These are phyloP conservation scores for Claviceps sp. DNA, from an alignment of 2,329 filamentous ascomycete species.

Conservation along the genomic window DNA sequence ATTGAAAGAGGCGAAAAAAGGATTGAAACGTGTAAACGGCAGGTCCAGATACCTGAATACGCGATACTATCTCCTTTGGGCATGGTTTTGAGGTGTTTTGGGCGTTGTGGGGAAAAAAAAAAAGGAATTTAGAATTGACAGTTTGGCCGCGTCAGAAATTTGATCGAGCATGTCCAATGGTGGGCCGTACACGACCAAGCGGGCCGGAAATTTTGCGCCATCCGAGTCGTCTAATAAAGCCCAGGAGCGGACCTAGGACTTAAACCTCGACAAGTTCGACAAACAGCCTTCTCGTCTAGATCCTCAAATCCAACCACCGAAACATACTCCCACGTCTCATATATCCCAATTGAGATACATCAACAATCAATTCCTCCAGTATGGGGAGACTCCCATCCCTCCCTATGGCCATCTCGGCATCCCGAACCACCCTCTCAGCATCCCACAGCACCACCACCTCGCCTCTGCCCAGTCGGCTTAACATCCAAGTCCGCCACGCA, in stretches of 20 bases:
- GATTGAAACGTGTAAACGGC: no score
- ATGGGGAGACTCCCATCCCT: constrained; percentile 19
- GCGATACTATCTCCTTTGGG: no score
- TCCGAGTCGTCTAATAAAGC: neutral
- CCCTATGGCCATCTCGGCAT: constrained; percentile 16
- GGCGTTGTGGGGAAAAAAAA: no score
- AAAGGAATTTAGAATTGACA: no score
- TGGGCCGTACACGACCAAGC: no score
- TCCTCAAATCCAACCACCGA: neutral
- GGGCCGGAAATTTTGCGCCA: constrained; percentile 13
- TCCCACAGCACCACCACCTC: constrained; percentile 14
- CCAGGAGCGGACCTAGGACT: neutral
- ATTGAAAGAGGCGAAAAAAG: no score
- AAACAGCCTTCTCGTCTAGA: neutral
- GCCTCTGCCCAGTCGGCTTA: constrained; percentile 13
- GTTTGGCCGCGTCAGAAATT: no score
- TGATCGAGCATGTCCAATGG: no score
- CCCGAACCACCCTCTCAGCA: constrained; percentile 11
- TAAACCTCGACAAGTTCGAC: neutral
- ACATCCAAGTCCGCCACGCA: constrained; percentile 58
- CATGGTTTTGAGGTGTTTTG: no score
- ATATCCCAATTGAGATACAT: no score
- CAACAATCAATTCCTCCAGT: neutral
- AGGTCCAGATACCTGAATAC: no score
- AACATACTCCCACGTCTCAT: neutral